Evolutionary conservation across 208 protist species (phyloP).

Genomic region (Phytomonas francai): DNA sequence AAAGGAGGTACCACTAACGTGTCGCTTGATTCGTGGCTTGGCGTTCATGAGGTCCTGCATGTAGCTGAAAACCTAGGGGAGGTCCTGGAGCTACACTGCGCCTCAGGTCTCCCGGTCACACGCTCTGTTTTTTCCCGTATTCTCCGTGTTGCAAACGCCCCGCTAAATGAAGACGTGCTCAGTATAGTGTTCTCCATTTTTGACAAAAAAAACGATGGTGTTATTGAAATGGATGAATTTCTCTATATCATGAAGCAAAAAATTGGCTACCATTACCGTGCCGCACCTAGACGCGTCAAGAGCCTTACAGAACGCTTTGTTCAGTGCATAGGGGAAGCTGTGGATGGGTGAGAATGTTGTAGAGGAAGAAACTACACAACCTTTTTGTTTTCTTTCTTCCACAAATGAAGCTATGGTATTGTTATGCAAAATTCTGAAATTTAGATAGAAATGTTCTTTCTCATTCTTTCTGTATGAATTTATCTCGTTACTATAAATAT

Average conservation of each 20-base stretch:
- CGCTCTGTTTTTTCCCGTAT: conserved; percentile 51
- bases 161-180: conserved; percentile 23
- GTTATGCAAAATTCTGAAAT: neutral
- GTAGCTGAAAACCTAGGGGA: conserved; percentile 36
- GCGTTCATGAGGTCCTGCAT: conserved; percentile 67
- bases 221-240: conserved; percentile 80
- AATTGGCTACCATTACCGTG: conserved; percentile 56
- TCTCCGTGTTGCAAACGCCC: conserved; percentile 39
- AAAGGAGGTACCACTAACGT: conserved; percentile 27
- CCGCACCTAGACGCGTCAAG: conserved; percentile 23
- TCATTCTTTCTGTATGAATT: neutral
- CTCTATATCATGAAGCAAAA: conserved; percentile 73
- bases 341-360: neutral
- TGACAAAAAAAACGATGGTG: conserved; percentile 77
- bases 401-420: neutral
- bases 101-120: conserved; percentile 47
- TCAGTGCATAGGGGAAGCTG: conserved; percentile 30
- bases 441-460: neutral
- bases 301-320: conserved; percentile 40
- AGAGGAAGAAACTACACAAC: neutral
- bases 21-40: conserved; percentile 62
- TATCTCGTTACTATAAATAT: neutral
- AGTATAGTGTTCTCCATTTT: conserved; percentile 75
- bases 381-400: neutral
- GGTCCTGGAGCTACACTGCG: conserved; percentile 59